Base-by-base conservation (phyloP, 768 basidiomycete genomes). In the Lepiota brunneoincarnata region DNA sequence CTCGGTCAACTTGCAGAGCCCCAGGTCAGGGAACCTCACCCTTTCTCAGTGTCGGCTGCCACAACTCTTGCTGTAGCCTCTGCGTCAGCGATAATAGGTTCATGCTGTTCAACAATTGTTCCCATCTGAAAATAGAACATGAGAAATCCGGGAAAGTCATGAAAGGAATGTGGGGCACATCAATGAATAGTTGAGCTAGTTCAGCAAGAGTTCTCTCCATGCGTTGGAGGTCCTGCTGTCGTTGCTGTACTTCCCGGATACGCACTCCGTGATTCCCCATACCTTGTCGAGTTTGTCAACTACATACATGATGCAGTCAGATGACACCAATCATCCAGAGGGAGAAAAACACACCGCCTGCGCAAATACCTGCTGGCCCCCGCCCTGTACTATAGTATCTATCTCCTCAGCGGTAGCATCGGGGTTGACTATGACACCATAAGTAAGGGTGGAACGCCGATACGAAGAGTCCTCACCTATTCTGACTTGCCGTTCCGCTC, bases 121-220 rank as follows among this genome's bases (percentile, higher is more conserved):
- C 83, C 83, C 91, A 94, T 91, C 88, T 92, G 50, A 24, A 55
- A 49, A 48, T 40, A 47, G 20, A 39, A 34, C 24, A 59, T 47
- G 37, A 47, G 37, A 28, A 15, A 40, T 18, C 21, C 21, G 28
- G 40, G 24, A 51, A 20, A 46, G 14, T 10, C 45, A 51, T 11
- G 12, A 34, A n/a, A 37, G 1, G 43, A 23, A 35, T 23, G 17
- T 51, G 3, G 59, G 78, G 21, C 55, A 89, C 91, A 63, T 98
- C 94, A 58, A 78, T 82, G 72, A 95, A 93, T 61, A 98, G 70
- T 64, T 92, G 89, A 3, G 89, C 91, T 45, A 98, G 77, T 67
- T 96, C 92, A n/a, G 81, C 86, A 43, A 96, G 71, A 3, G 93
- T 97, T 61, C 81, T 77, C 68, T 96, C 93, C 65, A 96, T 92